A percentile compares a stretch with the other conserved stretches of the same genome.
Conservation (phyloP, 1,284 basidiomycete species). For the Cyathus olla region DNA sequence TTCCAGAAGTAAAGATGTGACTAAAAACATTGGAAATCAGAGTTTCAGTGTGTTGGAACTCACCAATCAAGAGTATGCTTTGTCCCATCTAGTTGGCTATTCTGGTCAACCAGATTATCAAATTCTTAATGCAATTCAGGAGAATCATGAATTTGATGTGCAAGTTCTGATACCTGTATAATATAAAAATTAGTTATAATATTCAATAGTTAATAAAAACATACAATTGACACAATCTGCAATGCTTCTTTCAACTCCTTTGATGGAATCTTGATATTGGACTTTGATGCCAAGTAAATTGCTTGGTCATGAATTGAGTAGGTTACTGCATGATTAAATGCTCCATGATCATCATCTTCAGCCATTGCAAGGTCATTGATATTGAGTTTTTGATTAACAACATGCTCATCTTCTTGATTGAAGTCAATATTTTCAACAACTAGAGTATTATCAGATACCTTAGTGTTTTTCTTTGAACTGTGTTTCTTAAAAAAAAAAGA, state of each 20-base stretch:
- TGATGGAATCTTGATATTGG: too few species aligned
- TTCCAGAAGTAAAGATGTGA: constrained; percentile 22
- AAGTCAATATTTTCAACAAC: neutral
- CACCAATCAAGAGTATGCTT: constrained; percentile 6
- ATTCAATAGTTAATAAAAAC: too few species aligned
- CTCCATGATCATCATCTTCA: constrained; percentile 4
- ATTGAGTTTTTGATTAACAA: neutral
- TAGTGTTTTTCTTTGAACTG: constrained; percentile 5
- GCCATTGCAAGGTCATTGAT: constrained; percentile 7
- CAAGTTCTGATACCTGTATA: too few species aligned
- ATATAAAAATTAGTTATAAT: too few species aligned
- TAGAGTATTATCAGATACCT: neutral
- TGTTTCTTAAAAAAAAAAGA: constrained; percentile 22
- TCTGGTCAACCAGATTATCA: neutral
- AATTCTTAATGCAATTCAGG: too few species aligned
- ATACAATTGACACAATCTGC: too few species aligned
- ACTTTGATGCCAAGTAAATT: constrained; percentile 33
- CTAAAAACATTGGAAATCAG: constrained; percentile 16
- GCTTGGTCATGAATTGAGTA: constrained; percentile 3
- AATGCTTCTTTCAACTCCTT: too few species aligned
- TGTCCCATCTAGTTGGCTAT: neutral
- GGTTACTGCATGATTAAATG: constrained; percentile 2
- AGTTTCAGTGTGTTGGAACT: constrained; percentile 24
- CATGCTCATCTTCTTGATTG: constrained; percentile 10
- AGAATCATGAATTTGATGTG: too few species aligned